Base-by-base conservation (phyloP, 257 asterid species). In the Capsicum baccatum region DNA sequence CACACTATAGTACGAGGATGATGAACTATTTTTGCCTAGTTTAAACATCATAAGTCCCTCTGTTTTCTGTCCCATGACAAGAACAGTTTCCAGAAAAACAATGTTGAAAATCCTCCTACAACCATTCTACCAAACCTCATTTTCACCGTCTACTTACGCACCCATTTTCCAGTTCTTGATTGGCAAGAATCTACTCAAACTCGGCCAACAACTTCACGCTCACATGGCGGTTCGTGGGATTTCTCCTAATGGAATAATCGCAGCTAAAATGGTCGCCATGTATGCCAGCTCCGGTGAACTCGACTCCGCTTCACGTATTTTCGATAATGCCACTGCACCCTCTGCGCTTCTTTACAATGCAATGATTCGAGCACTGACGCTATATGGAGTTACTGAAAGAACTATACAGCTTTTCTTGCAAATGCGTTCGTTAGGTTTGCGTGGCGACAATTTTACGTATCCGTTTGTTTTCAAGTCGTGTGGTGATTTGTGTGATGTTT, bases 261-360 rank as follows among this genome's bases (percentile, higher is more conserved):
- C 97, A 52, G 92, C 99, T 39, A 95, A 94, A 84, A 92, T 95
- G 95, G 97, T 95, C n/a, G 97, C 98, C 37, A 94, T 95, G 96
- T 95, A 94, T 90, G 98, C 95, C 56, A 94, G 98, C 90, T 91
- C 94, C 84, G 97, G 98, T 52, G 97, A 94, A 87, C 86, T 95
- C 10, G 19, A 81, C 83, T 89, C 97, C 79, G 97, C 99, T 82
- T 42, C 89, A 79, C 39, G 66, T 59, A 52, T 94, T 21, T 95
- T 92, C 88, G 13, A 85, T 80, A 81, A 89, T 86, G 82, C 88
- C 21, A 69, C 56, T 50, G 9, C 70, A 83, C 92, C 90, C 0
- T 88, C 98, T 71, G 71, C 76, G 3, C 91, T 93, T 73, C 80
- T 92, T 35, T 95, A 90, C 86, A 95, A 95, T 78, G 92, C 99